A percentile compares a stretch with the other conserved stretches of the same genome.
Evolutionary conservation across 331 rosid species (phyloP).

Genomic region (Acacia pycnantha): DNA sequence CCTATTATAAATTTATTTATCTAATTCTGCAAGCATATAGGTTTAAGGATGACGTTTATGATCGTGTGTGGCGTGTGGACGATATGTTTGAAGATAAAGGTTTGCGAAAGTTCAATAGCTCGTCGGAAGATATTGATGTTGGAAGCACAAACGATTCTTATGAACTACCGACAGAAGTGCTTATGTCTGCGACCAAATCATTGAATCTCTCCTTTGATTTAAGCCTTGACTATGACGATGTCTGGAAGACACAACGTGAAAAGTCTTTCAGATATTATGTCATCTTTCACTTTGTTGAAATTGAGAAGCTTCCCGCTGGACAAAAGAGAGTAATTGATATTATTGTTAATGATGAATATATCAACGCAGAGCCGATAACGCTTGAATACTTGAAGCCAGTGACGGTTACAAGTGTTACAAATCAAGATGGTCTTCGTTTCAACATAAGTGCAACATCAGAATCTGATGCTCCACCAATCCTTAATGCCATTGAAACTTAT

Average conservation of each 20-base stretch:
- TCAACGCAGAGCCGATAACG: neutral
- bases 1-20: too few species aligned
- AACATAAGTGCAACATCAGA: conserved; percentile 3
- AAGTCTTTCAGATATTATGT: neutral
- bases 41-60: neutral
- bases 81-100: neutral
- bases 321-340: neutral
- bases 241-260: accelerated
- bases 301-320: neutral
- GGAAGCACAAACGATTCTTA: neutral
- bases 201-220: neutral
- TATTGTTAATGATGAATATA: neutral
- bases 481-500: conserved; percentile 44
- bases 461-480: conserved; percentile 53
- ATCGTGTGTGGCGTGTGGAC: neutral
- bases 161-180: neutral
- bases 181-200: neutral
- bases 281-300: neutral
- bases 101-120: neutral
- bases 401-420: neutral
- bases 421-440: neutral
- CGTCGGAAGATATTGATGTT: neutral
- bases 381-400: neutral
- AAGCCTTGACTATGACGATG: neutral
- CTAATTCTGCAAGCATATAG: neutral